Evolutionary conservation across 495 filamentous ascomycete genomes (phyloP).

Genomic region (Hyaloscypha hepaticicola): DNA sequence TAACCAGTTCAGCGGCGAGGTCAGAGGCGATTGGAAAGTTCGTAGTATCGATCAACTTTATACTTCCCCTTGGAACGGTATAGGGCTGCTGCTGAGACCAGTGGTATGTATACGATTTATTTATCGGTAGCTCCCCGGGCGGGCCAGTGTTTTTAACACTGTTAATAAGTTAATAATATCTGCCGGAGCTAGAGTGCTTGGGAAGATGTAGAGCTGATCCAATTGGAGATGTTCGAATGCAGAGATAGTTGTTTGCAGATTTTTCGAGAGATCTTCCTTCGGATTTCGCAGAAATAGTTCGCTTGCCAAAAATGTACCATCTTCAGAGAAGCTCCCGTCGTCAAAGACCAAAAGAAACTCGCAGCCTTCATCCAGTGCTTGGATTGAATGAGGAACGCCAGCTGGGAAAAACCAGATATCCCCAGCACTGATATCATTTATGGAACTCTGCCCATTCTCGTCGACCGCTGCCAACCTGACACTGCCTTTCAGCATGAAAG

Average conservation of each 20-base stretch:
- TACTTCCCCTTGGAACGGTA: conserved; percentile 58
- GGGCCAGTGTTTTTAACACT: conserved; percentile 61
- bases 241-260: conserved; percentile 54
- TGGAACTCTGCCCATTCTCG: conserved; percentile 58
- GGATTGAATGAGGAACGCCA: conserved; percentile 66
- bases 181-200: conserved; percentile 56
- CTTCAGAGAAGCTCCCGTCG: conserved; percentile 63
- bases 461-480: conserved; percentile 60
- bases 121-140: conserved; percentile 52
- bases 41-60: conserved; percentile 64
- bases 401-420: conserved; percentile 72
- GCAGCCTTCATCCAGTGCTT: conserved; percentile 59
- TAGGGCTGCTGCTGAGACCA: conserved; percentile 63
- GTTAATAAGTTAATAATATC: conserved; percentile 38
- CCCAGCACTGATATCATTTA: conserved; percentile 62
- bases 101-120: conserved; percentile 64
- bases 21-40: conserved; percentile 59
- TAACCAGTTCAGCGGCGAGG: conserved; percentile 63
- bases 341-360: conserved; percentile 73
- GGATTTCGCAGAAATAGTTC: conserved; percentile 63
- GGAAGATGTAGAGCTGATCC: conserved; percentile 68
- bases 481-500: conserved; percentile 61
- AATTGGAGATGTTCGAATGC: conserved; percentile 58
- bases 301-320: conserved; percentile 63
- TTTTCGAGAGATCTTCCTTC: conserved; percentile 61